Percentiles rank a stretch among this genome's conserved stretches.
These are phyloP conservation scores for Diaporthe sp. DNA, from an alignment of 2,329 filamentous ascomycete species.

Conservation along the genomic window DNA sequence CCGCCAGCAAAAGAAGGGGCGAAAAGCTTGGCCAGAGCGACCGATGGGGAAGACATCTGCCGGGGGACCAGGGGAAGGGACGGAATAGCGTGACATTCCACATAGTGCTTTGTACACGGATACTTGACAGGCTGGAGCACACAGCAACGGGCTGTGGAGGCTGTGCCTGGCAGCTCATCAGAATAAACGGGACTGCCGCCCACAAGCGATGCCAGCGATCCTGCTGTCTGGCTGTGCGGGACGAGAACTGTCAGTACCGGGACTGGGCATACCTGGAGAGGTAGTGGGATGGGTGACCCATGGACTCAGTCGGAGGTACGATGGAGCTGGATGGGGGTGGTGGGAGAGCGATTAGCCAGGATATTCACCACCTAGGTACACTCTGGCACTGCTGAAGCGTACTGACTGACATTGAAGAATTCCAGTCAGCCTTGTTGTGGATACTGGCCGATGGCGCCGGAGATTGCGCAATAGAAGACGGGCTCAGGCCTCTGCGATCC, in stretches of 20 bases:
- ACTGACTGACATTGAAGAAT: background rate
- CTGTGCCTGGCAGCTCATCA: conserved; percentile 14
- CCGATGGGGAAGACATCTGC: background rate
- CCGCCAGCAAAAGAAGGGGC: background rate
- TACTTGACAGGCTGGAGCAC: background rate
- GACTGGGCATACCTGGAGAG: background rate
- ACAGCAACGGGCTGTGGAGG: conserved; percentile 14
- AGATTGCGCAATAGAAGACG: conserved; percentile 5
- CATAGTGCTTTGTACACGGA: background rate
- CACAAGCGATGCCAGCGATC: background rate
- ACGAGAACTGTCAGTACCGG: background rate
- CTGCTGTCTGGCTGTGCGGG: background rate
- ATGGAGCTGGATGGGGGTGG: background rate
- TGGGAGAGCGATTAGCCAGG: background rate
- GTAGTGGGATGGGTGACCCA: background rate
- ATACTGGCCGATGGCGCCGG: background rate
- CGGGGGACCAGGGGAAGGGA: background rate
- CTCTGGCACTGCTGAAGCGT: background rate
- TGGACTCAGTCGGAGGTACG: background rate
- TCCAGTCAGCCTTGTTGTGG: conserved; percentile 22
- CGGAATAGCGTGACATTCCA: background rate
- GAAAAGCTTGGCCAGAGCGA: conserved; percentile 12
- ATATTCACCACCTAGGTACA: background rate
- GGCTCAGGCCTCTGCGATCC: background rate
- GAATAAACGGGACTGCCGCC: conserved; percentile 9